phyloP scores from a whole-genome alignment of 495 filamentous ascomycete genomes.

The Lasiosphaeriaceae sp. region DNA sequence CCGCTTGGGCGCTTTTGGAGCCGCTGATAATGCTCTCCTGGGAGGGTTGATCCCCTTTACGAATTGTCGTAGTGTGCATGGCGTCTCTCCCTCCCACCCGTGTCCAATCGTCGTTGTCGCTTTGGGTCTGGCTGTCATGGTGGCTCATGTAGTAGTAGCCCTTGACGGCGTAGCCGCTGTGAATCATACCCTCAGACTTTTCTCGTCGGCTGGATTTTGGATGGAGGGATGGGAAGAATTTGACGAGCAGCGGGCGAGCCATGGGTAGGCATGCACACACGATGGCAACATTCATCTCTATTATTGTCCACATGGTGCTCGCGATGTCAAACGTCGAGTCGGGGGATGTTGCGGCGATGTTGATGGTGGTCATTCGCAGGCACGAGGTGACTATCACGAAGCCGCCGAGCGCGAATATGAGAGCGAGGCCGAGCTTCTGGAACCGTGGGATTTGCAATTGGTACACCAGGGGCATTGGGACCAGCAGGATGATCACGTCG shows the following conservation, averaged over 20 bases:
- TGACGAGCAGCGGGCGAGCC: conserved; percentile 18
- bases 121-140: conserved; percentile 1
- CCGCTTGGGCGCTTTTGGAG: conserved; percentile 7
- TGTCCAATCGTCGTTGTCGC: conserved; percentile 13
- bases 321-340: conserved; percentile 30
- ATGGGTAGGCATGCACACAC: conserved; percentile 47
- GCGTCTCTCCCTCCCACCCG: conserved; percentile 6
- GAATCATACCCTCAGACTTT: not conserved
- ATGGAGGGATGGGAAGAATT: conserved; percentile 22
- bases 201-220: conserved; percentile 5
- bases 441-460: conserved; percentile 44
- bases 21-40: conserved; percentile 22
- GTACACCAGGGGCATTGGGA: conserved; percentile 55
- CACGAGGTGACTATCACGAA: conserved; percentile 35
- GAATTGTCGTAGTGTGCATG: conserved; percentile 6
- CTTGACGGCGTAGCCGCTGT: conserved; percentile 1
- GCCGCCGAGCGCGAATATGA: conserved; percentile 54
- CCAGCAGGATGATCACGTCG: conserved; percentile 51
- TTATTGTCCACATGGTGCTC: conserved; percentile 45
- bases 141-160: conserved; percentile 3
- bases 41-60: conserved; percentile 12
- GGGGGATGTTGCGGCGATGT: conserved; percentile 21
- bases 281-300: conserved; percentile 45
- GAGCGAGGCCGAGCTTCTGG: conserved; percentile 50
- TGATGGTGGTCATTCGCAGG: conserved; percentile 27